Evolutionary conservation across 148 eudicot species (phyloP), one percentile per base, ranked within the genome.

Genomic region (Pouteria glomerata): DNA sequence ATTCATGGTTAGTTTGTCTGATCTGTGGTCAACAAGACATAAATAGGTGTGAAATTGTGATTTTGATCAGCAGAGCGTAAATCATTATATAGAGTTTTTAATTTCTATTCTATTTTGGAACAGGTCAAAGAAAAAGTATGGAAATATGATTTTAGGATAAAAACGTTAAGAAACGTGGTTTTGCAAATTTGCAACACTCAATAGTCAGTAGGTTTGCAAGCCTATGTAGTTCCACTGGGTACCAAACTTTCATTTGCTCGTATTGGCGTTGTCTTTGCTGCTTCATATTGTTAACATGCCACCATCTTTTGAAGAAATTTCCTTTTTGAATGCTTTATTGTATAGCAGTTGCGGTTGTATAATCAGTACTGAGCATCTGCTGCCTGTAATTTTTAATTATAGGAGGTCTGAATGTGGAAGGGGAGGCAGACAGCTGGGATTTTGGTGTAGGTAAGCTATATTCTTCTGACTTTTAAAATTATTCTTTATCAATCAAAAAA

Each of bases 381-480:
- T 78, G 34, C 14, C 12, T 48, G 44, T 33, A 21, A 39, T 10
- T 68, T 30, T 63, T 51, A 66, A 21, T 69, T 83, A 15, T 80
- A 95, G 97, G 97, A 92, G 99, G 99, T 74, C 81, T 95, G 63
- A 89, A 89, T 71, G 91, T 95, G 62, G 97, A 92, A 82, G 99
- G 97, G 66, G 99, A 95, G 76, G 85, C 96, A 21, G 99, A 95
- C 75, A 92, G 88, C 89, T 95, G 90, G 90, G 99, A 95, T 82
- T 92, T 95, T 76, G 99, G 97, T 75, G 88, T 95, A 73, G 96
- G 99, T 95, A 82, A 52, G 85, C 68, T 14, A n/a, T n/a, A n/a
- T n/a, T n/a, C n/a, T n/a, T n/a, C n/a, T n/a, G n/a, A n/a, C n/a
- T n/a, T n/a, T n/a, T n/a, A n/a, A n/a, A n/a, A n/a, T n/a, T n/a